phyloP scores from a whole-genome alignment of 2,329 filamentous ascomycete species.

The Aureobasidium lini region DNA sequence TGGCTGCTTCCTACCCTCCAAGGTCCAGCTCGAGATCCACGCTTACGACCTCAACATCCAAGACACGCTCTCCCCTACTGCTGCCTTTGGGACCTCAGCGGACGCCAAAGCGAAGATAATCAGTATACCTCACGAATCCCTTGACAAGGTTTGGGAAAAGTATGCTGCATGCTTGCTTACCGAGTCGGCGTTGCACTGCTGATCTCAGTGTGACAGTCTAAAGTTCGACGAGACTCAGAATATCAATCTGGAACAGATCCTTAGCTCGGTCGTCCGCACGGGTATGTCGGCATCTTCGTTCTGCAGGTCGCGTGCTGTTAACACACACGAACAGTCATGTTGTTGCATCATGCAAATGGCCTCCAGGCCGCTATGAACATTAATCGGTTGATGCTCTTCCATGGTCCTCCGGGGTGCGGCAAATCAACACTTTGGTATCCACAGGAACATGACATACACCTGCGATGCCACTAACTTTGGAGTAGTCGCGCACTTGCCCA shows the following conservation, averaged over 20 bases:
- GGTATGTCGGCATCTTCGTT: not conserved
- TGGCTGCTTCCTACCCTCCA: constrained; percentile 26
- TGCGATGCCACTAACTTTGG: not conserved
- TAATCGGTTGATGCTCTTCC: constrained; percentile 38
- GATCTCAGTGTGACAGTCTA: constrained; percentile 23
- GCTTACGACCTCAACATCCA: constrained; percentile 32
- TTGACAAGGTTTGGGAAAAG: constrained; percentile 38
- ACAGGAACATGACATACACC: constrained; percentile 2
- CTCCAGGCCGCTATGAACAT: constrained; percentile 34
- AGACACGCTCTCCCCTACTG: constrained; percentile 20
- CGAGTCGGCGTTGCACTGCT: not conserved
- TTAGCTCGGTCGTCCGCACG: not conserved
- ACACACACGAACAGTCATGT: constrained; percentile 20
- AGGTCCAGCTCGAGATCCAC: constrained; percentile 36
- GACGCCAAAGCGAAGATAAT: constrained; percentile 28
- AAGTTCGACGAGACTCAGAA: constrained; percentile 33
- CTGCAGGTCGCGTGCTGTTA: not conserved
- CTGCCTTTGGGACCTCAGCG: constrained; percentile 20
- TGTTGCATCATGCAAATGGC: constrained; percentile 29
- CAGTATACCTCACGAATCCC: constrained; percentile 30
- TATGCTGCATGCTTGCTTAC: not conserved
- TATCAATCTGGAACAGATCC: constrained; percentile 21
- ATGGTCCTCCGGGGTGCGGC: constrained; percentile 38
- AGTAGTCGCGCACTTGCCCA: constrained; percentile 41
- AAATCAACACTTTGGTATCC: constrained; percentile 36